Evolutionary conservation across 1,139 yeast species (phyloP).

Genomic region (Geotrichum citri-aurantii): DNA sequence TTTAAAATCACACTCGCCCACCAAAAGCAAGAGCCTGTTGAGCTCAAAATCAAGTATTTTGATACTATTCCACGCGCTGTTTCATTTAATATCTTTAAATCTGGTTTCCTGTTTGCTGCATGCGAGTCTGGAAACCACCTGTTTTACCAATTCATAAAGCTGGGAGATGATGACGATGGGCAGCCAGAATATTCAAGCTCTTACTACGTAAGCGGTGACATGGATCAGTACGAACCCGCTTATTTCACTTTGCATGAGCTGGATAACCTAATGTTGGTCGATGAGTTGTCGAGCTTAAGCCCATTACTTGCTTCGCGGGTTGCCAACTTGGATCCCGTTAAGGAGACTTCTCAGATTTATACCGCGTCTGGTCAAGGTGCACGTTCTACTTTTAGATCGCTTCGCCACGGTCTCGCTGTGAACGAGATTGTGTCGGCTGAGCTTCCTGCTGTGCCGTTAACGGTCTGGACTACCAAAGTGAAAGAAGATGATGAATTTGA

Average conservation of each 20-base stretch:
- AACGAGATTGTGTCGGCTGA: conserved; percentile 64
- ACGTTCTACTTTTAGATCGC: conserved; percentile 45
- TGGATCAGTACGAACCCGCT: conserved; percentile 27
- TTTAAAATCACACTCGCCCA: conserved; percentile 57
- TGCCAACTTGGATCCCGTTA: conserved; percentile 29
- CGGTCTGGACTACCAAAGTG: conserved; percentile 56
- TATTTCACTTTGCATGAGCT: conserved; percentile 36
- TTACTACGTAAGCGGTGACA: conserved; percentile 32
- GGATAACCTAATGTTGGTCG: conserved; percentile 57
- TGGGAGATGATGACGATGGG: conserved; percentile 53
- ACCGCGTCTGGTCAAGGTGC: conserved; percentile 40
- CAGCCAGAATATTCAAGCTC: conserved; percentile 33
- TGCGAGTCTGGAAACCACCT: conserved; percentile 56
- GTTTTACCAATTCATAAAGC: conserved; percentile 68
- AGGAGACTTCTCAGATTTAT: conserved; percentile 38
- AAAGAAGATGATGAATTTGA: conserved; percentile 46
- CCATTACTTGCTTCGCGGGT: conserved; percentile 54
- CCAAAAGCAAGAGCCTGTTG: conserved; percentile 37
- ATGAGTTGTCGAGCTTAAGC: conserved; percentile 47
- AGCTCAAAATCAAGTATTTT: conserved; percentile 53
- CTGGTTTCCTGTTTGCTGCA: conserved; percentile 72
- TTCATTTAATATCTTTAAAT: conserved; percentile 54
- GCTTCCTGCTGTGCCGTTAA: conserved; percentile 57
- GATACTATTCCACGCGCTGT: conserved; percentile 64
- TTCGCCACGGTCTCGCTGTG: conserved; percentile 58